Percentiles rank a stretch among this genome's conserved stretches.
phyloP scores from a whole-genome alignment of 306 rosid genomes.

The Malus orientalis region DNA sequence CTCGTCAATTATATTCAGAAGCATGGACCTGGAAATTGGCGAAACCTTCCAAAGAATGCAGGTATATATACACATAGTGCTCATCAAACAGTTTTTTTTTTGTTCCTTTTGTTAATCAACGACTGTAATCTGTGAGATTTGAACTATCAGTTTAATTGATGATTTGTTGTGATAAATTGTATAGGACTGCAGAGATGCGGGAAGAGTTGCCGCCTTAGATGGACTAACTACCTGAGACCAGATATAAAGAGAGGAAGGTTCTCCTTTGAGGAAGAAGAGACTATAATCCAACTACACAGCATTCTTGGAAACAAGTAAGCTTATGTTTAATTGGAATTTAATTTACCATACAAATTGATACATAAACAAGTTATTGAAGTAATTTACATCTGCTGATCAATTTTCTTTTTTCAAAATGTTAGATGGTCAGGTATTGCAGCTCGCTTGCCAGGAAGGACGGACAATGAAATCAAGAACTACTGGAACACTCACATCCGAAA shows the following conservation, averaged over 20 bases:
- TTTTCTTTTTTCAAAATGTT: neutral
- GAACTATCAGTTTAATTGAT: neutral
- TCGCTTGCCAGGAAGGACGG: constrained; percentile 83
- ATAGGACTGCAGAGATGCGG: constrained; percentile 83
- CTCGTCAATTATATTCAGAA: constrained; percentile 47
- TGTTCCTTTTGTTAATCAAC: neutral
- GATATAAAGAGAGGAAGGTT: constrained; percentile 93
- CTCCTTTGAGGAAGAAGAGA: constrained; percentile 91
- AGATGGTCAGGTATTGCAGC: constrained; percentile 97
- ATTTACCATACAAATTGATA: neutral
- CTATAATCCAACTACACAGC: constrained; percentile 81
- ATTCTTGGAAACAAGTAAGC: constrained; percentile 88
- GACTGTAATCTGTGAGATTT: neutral
- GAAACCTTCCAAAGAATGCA: constrained; percentile 78
- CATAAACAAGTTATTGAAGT: neutral
- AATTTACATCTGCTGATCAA: too few species aligned
- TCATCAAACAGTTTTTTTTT: neutral
- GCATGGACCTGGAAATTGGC: constrained; percentile 86
- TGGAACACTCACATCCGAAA: constrained; percentile 92
- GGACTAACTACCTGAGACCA: constrained; percentile 90
- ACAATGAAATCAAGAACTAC: constrained; percentile 85
- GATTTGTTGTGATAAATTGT: neutral
- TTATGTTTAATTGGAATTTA: neutral
- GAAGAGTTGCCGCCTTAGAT: constrained; percentile 92
- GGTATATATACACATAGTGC: constrained; percentile 20